Percentiles rank a stretch among this genome's conserved stretches.
Conservation (phyloP, 257 asterid species). For the Petunia axillaris region DNA sequence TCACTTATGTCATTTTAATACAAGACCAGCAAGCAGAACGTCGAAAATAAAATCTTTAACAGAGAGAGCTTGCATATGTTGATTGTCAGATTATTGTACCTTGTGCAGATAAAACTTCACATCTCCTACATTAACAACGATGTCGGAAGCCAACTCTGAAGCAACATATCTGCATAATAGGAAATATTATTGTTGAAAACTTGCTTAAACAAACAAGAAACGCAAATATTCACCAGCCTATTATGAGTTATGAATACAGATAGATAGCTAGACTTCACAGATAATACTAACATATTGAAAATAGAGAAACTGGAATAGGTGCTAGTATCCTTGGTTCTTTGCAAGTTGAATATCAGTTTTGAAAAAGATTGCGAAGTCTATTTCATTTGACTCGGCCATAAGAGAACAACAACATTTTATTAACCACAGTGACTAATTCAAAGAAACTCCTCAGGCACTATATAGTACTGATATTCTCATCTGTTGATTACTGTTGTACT, state of each 20-base stretch:
- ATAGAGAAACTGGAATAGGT: not conserved
- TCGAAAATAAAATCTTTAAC: too few relatives aligned
- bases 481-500: not conserved
- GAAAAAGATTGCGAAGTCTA: not conserved
- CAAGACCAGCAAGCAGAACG: too few relatives aligned
- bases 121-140: conserved; percentile 65
- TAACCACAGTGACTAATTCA: too few relatives aligned
- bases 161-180: conserved; percentile 73
- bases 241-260: not conserved
- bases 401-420: too few relatives aligned
- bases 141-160: conserved; percentile 82
- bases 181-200: conserved; percentile 4
- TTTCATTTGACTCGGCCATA: not conserved
- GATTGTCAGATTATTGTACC: conserved; percentile 55
- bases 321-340: not conserved
- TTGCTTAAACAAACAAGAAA: not conserved
- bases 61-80: not conserved
- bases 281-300: not conserved
- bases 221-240: not conserved
- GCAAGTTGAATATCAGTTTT: not conserved
- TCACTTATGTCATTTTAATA: too few relatives aligned
- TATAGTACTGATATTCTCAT: too few relatives aligned
- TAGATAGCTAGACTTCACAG: not conserved
- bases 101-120: conserved; percentile 83
- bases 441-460: too few relatives aligned